These are phyloP conservation scores for Blastobotrys niveus DNA, from an alignment of 1,139 yeast genomes.

Conservation along the genomic window DNA sequence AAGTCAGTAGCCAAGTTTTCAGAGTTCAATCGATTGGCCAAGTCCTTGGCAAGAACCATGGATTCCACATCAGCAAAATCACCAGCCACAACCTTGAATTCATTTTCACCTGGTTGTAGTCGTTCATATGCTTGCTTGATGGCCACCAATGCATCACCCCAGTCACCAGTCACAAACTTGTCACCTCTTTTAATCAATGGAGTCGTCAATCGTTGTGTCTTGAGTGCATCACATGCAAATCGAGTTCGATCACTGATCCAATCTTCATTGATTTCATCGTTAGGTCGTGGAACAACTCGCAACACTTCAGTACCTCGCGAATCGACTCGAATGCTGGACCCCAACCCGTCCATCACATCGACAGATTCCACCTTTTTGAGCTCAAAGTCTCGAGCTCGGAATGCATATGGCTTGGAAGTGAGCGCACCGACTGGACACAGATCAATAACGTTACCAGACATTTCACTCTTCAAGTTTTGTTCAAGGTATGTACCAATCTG, in stretches of 20 bases:
- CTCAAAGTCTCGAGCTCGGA: conserved; percentile 93
- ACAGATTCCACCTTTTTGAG: conserved; percentile 83
- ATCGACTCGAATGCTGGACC: conserved; percentile 79
- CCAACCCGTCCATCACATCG: conserved; percentile 80
- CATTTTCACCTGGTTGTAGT: conserved; percentile 59
- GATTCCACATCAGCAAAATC: conserved; percentile 80
- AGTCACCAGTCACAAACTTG: conserved; percentile 67
- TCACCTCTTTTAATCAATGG: conserved; percentile 73
- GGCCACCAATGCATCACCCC: conserved; percentile 80
- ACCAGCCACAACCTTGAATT: conserved; percentile 77
- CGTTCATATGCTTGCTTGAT: conserved; percentile 60
- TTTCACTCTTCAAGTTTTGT: conserved; percentile 76
- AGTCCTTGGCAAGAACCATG: conserved; percentile 74
- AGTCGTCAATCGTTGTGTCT: conserved; percentile 78
- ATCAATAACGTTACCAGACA: conserved; percentile 84
- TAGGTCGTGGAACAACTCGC: conserved; percentile 81
- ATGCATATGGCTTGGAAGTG: conserved; percentile 84
- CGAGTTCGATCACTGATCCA: conserved; percentile 89
- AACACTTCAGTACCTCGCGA: conserved; percentile 84
- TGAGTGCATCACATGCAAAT: conserved; percentile 80
- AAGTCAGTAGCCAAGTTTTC: conserved; percentile 77
- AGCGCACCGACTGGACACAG: conserved; percentile 92
- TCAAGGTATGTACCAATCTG: conserved; percentile 88
- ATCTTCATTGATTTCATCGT: conserved; percentile 85
- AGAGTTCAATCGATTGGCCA: conserved; percentile 69